These are phyloP conservation scores for Eurotiales sp. DNA, from an alignment of 2,329 filamentous ascomycete genomes.

Conservation along the genomic window DNA sequence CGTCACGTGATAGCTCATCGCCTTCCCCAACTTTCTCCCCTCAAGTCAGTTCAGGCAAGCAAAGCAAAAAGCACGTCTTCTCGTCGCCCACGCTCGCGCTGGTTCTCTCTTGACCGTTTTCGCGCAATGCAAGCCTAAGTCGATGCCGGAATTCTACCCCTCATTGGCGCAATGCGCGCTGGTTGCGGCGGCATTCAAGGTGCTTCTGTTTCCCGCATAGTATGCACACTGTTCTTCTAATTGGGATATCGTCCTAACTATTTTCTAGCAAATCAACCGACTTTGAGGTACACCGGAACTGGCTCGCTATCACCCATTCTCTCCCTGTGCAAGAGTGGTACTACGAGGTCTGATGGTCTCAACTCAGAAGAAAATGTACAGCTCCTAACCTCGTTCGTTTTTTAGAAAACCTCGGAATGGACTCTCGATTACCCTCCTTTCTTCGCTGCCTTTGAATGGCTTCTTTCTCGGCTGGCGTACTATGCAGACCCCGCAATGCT, in stretches of 20 bases:
- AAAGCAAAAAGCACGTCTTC: too few relatives aligned
- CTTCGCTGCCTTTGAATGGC: constrained; percentile 96
- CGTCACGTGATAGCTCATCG: constrained; percentile 6
- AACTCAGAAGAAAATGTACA: not conserved
- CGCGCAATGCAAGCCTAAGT: constrained; percentile 22
- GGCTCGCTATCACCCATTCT: constrained; percentile 92
- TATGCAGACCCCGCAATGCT: constrained; percentile 80
- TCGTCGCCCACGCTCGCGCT: not conserved
- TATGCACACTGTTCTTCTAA: too few relatives aligned
- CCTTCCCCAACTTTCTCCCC: too few relatives aligned
- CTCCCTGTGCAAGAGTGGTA: constrained; percentile 89
- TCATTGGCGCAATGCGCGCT: constrained; percentile 85
- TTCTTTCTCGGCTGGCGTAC: constrained; percentile 74
- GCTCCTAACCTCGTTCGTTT: not conserved
- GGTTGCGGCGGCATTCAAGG: constrained; percentile 81
- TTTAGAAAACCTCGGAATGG: constrained; percentile 90
- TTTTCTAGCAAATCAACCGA: constrained; percentile 85
- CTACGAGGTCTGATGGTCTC: constrained; percentile 60
- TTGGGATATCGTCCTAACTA: not conserved
- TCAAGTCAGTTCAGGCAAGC: too few relatives aligned
- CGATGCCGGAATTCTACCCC: constrained; percentile 78
- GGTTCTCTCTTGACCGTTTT: not conserved
- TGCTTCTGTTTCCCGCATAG: constrained; percentile 93
- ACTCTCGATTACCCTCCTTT: constrained; percentile 98
- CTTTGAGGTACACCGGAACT: constrained; percentile 98